Base-by-base conservation (phyloP, 768 basidiomycete genomes). In the Termitomyces sp. region DNA sequence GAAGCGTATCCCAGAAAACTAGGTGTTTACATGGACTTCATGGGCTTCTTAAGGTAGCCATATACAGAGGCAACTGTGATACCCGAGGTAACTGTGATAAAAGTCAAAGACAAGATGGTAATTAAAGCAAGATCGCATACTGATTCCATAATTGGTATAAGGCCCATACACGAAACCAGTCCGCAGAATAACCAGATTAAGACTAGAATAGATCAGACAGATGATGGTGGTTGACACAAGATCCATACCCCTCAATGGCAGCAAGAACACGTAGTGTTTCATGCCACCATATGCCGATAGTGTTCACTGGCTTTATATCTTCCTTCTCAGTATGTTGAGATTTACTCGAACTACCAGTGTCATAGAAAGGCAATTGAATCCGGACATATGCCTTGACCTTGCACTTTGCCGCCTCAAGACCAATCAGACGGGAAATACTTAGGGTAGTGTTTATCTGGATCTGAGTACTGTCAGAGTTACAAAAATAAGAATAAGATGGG, bases 201-300 rank as follows among this genome's bases (percentile, higher is more conserved):
- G 78, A 55, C 91, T 93, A 59, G 34, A 45, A 61, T 34, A 34
- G 24, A 50, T 55, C 55, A 65, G 65, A 65, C 22, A 68, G 36
- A 31, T 24, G 37, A 61, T 50, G 48, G 41, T 44, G 53, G 22
- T 34, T 59, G 13, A 52, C 50, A 50, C 54, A 47, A 56, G 13
- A 15, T 22, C 73, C 80, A 56, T 66, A 92, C 91, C 84, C 82
- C 61, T 84, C 77, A 57, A 93, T 90, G 6, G 85, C 83, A 22
- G 86, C 89, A 60, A 94, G 69, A 69, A 82, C 82, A 36, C 92
- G 81, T 27, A 90, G 75, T 1, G 89, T 84, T 75, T 94, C 93
- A 64, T 95, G 93, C 90, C 91, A 94, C 93, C 93, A 95, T 18
- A 76, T 83, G 18, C 93, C 92, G 59, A 86, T 72, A 6, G 84